Percentiles rank a stretch among this genome's conserved stretches.
Evolutionary conservation across 306 rosid genomes (phyloP).

Genomic region (Cercis canadensis): DNA sequence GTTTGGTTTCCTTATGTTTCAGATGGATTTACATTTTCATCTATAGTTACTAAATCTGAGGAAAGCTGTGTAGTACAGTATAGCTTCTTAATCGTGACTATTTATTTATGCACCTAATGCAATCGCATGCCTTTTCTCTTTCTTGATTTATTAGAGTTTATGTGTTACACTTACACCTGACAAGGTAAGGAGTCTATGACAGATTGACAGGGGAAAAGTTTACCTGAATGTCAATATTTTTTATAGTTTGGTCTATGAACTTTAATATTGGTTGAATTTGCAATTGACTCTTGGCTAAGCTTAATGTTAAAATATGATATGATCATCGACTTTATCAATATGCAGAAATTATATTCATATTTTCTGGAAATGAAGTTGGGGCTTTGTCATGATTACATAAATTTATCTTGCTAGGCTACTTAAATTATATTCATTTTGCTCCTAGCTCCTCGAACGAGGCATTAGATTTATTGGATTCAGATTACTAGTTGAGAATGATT

Average conservation of each 20-base stretch:
- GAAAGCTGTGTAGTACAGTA: not conserved
- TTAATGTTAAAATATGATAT: not conserved
- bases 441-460: no score
- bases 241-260: no score
- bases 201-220: not conserved
- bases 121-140: conserved; percentile 2
- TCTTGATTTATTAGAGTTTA: not conserved
- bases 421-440: no score
- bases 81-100: not conserved
- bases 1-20: not conserved
- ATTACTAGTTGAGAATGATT: no score
- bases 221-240: not conserved
- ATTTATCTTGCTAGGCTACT: no score
- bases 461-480: no score
- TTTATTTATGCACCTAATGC: not conserved
- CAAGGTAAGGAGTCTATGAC: no score
- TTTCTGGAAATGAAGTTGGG: no score
- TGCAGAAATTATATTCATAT: no score
- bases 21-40: not conserved
- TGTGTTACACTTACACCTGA: not conserved
- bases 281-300: not conserved
- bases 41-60: not conserved
- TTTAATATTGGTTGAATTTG: not conserved
- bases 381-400: no score
- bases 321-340: no score